Base-by-base conservation (phyloP, 257 asterid genomes). In the Fraxinus cuspidata region DNA sequence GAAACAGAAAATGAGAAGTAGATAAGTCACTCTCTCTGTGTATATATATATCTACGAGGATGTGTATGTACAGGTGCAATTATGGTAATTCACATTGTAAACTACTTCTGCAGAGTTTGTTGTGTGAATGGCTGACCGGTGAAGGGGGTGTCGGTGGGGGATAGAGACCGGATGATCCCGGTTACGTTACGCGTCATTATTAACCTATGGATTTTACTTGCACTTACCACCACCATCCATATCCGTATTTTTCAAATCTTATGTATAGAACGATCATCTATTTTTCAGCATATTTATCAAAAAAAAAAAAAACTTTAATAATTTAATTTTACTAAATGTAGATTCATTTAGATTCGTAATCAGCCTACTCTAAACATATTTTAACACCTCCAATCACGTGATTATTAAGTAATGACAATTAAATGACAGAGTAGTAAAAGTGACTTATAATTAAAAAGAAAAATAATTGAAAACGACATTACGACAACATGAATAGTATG, bases 131-230 rank as follows among this genome's bases (percentile, higher is more conserved):
- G 40, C 72, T 75, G 79, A 86, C 88, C 85, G 88, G 88, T 78
- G 78, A 68, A 84, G 81, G 40, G 86, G 40, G 86, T 81, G 96
- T 91, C 96, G 96, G 96, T 91, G 96, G 74, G 44, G 74, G 85
- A 82, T n/a, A 79, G 70, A 81, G 85, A 92, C 96, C 89, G 94
- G 92, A 78, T 79, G 73, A 67, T 83, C 74, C 92, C 92, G 87
- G 93, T 88, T 87, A 82, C 85, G 86, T 73, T 83, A 84, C 92
- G 86, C 88, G 74, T 85, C 70, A 51, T 51, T 5, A 51, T 19
- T 51, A 49, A 35, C 40, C 8, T 35, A 35, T 35, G 40, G 40
- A 35, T 35, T 5, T 35, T 35, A 35, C 38, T 34, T 34, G 40
- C 40, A 35, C 40, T 34, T 0, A 32, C 35, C 38, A 35, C 40